These are phyloP conservation scores for Podospora sp. DNA, from an alignment of 495 filamentous ascomycete genomes.

Conservation along the genomic window DNA sequence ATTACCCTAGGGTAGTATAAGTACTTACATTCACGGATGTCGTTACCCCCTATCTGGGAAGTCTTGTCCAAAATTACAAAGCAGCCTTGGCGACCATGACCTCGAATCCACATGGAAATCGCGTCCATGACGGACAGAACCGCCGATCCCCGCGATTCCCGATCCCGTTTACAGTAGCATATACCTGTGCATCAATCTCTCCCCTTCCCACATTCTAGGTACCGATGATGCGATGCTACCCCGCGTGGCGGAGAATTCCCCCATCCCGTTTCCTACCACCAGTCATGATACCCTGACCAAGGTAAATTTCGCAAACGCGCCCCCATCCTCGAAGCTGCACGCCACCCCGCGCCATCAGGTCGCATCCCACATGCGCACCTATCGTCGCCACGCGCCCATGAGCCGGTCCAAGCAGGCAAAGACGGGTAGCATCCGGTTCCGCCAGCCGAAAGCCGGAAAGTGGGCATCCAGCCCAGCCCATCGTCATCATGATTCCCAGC, in stretches of 20 bases:
- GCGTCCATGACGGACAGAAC: neutral
- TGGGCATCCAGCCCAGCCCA: neutral
- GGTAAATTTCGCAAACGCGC: neutral
- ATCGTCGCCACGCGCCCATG: neutral
- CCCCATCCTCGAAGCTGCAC: neutral
- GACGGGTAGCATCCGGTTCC: neutral
- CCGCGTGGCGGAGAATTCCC: neutral
- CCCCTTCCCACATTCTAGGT: neutral
- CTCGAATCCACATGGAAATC: neutral
- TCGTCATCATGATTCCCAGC: neutral
- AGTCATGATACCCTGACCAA: too few species aligned
- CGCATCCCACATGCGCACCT: too few species aligned
- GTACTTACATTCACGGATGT: neutral
- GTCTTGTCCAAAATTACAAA: neutral
- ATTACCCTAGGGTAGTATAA: neutral
- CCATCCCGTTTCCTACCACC: neutral
- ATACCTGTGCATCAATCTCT: neutral
- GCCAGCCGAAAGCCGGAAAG: constrained; percentile 4
- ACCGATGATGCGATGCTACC: neutral
- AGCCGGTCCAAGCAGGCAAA: neutral
- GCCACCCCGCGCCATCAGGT: neutral
- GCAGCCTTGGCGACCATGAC: neutral
- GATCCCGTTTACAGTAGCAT: neutral
- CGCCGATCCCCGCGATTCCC: neutral
- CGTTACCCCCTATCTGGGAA: too few species aligned